Conservation (phyloP, 306 rosid species). For the Malus fusca region DNA sequence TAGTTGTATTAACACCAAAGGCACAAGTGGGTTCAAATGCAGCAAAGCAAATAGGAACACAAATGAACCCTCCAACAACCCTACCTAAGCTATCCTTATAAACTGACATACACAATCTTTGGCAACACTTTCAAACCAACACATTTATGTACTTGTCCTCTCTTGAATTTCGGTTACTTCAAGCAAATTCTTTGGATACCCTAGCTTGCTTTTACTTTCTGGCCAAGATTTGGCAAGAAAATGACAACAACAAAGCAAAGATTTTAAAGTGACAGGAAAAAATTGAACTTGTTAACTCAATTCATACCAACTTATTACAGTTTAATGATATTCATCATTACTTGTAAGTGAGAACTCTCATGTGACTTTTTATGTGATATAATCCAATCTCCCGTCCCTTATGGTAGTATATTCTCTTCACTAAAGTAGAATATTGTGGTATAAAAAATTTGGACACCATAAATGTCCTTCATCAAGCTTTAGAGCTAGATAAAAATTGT, state of each 20-base stretch:
- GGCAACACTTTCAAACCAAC: background rate
- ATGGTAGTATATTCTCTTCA: too few relatives aligned
- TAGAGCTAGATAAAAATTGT: too few relatives aligned
- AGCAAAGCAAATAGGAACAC: constrained; percentile 1
- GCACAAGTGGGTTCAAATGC: background rate
- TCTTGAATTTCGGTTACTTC: background rate
- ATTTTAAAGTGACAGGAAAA: background rate
- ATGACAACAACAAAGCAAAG: background rate
- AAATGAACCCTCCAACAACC: constrained; percentile 1
- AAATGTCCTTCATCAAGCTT: background rate
- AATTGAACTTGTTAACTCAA: too few relatives aligned
- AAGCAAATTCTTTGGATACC: background rate
- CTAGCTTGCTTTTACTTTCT: background rate
- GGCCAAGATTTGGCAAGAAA: background rate
- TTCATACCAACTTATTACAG: too few relatives aligned
- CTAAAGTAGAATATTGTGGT: too few relatives aligned
- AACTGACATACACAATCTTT: background rate
- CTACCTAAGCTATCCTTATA: background rate
- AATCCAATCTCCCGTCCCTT: too few relatives aligned
- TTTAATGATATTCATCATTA: too few relatives aligned
- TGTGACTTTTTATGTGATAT: too few relatives aligned
- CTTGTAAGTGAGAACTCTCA: too few relatives aligned
- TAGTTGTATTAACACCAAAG: background rate
- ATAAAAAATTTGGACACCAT: background rate
- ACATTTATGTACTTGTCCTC: background rate